A percentile compares a stretch with the other conserved stretches of the same genome.
These are phyloP conservation scores for Alternaria sp. DNA, from an alignment of 2,329 filamentous ascomycete species.

Conservation along the genomic window DNA sequence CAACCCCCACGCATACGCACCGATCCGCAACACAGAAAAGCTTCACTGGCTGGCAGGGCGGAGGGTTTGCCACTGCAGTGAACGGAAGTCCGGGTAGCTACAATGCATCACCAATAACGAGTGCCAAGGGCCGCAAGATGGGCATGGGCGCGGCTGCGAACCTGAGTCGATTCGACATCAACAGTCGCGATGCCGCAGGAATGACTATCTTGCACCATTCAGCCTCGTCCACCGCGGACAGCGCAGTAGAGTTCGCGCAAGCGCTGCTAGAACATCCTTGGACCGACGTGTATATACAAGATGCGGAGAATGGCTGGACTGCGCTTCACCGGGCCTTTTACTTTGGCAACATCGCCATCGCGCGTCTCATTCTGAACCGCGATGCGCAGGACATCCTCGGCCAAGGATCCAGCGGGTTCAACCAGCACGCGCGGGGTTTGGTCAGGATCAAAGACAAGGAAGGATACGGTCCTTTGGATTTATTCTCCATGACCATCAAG, in stretches of 20 bases:
- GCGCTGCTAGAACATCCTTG: slow-evolving; percentile 82
- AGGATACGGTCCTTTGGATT: slow-evolving; percentile 90
- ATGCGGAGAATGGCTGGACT: slow-evolving; percentile 94
- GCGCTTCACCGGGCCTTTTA: slow-evolving; percentile 90
- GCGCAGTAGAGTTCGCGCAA: slow-evolving; percentile 75
- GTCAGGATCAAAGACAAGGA: slow-evolving; percentile 97
- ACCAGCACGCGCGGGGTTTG: slow-evolving; percentile 71
- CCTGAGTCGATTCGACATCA: slow-evolving; percentile 73
- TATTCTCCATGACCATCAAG: slow-evolving; percentile 87
- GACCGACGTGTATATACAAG: slow-evolving; percentile 85
- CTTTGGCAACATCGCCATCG: slow-evolving; percentile 85
- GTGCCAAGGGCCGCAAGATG: slow-evolving; percentile 44
- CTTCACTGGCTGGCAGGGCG: slow-evolving; percentile 44
- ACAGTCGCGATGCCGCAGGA: slow-evolving; percentile 81
- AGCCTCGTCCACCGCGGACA: slow-evolving; percentile 74
- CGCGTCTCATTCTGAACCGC: slow-evolving; percentile 78
- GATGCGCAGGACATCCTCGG: slow-evolving; percentile 72
- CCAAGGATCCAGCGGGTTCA: slow-evolving; percentile 64
- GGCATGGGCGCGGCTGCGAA: slow-evolving; percentile 37
- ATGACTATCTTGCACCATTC: slow-evolving; percentile 85
- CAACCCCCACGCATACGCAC: slow-evolving; percentile 67
- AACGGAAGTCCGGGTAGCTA: slow-evolving; percentile 57
- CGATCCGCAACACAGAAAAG: slow-evolving; percentile 63
- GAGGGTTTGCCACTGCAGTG: slow-evolving; percentile 39
- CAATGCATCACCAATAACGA: slow-evolving; percentile 54